phyloP scores from a whole-genome alignment of 2,329 filamentous ascomycete genomes.

The Botrytis tulipae region DNA sequence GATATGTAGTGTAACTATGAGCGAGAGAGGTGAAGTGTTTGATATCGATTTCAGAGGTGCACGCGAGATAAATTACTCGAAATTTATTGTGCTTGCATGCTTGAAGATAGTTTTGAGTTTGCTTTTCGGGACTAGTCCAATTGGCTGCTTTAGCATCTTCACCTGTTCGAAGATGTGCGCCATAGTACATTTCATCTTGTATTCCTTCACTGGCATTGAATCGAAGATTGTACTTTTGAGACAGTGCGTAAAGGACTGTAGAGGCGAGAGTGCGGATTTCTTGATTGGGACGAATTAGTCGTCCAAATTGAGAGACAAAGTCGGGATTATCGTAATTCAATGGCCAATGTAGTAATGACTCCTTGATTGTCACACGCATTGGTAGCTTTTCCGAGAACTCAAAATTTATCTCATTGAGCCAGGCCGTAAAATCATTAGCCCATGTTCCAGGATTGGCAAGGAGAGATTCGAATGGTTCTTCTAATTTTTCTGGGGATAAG shows the following conservation, averaged over 20 bases:
- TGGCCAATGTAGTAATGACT: constrained; percentile 30
- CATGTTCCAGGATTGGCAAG: constrained; percentile 27
- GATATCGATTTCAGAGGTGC: background rate
- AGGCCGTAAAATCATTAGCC: constrained; percentile 30
- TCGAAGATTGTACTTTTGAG: constrained; percentile 31
- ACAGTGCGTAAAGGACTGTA: constrained; percentile 35
- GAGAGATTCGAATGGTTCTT: constrained; percentile 15
- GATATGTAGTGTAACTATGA: background rate
- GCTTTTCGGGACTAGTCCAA: constrained; percentile 3
- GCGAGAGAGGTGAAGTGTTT: constrained; percentile 9
- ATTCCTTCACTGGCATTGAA: constrained; percentile 36
- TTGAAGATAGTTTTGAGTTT: constrained; percentile 18
- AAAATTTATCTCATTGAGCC: constrained; percentile 30
- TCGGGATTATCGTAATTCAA: constrained; percentile 27
- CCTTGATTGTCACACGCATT: constrained; percentile 30
- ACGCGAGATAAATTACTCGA: constrained; percentile 5
- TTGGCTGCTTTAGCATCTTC: constrained; percentile 35
- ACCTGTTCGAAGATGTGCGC: constrained; percentile 43
- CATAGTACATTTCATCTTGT: constrained; percentile 38
- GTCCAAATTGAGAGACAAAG: constrained; percentile 30
- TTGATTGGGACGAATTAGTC: constrained; percentile 30
- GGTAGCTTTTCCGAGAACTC: constrained; percentile 24
- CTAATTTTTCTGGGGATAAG: background rate
- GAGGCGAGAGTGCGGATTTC: constrained; percentile 31
- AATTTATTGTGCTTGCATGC: constrained; percentile 16